A percentile compares a stretch with the other conserved stretches of the same genome.
Evolutionary conservation across 257 asterid genomes (phyloP).

Genomic region (Solanum ossicruentum): DNA sequence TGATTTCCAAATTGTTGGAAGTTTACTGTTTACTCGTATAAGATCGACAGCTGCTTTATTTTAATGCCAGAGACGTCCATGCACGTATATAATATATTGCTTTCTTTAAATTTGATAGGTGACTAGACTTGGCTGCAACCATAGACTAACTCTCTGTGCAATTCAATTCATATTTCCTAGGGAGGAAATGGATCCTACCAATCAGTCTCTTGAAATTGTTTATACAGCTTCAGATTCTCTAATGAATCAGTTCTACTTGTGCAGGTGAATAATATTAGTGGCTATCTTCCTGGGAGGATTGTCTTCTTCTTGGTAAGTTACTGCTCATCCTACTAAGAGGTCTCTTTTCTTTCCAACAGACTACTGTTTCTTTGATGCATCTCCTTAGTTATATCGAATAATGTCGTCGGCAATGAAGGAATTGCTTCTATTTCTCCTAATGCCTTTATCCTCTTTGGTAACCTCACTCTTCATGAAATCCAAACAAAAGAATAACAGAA

Average conservation of each 20-base stretch:
- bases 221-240: neutral
- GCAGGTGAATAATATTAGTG: slow-evolving; percentile 97
- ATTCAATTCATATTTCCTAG: neutral
- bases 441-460: neutral
- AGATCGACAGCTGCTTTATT: neutral
- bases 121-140: neutral
- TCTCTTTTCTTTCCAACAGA: neutral
- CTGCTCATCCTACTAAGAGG: neutral
- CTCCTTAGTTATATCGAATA: neutral
- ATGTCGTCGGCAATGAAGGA: neutral
- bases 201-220: neutral
- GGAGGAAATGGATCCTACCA: neutral
- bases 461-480: neutral
- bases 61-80: neutral
- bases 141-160: neutral
- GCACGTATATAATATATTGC: neutral
- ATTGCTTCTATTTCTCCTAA: neutral
- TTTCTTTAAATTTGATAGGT: neutral
- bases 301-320: slow-evolving; percentile 92
- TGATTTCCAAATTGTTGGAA: neutral
- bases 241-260: neutral
- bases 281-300: slow-evolving; percentile 96
- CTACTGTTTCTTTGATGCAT: neutral
- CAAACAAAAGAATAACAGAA: neutral
- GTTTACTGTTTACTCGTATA: neutral